phyloP scores from a whole-genome alignment of 169 alveolate genomes.

The Besnoitia besnoiti region DNA sequence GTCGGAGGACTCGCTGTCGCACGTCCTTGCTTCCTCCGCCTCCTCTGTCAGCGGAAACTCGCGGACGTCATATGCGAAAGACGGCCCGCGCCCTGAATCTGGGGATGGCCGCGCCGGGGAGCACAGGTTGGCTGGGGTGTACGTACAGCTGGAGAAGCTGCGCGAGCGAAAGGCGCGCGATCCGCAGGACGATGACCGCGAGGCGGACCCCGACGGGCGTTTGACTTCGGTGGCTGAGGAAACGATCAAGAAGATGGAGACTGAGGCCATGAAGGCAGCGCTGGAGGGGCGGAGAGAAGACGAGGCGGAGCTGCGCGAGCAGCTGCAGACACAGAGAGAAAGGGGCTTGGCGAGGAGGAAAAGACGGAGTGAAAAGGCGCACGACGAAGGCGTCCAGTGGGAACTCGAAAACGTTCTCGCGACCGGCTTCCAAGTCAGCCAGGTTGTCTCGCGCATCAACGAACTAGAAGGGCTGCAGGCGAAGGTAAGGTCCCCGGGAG shows the following conservation, averaged over 20 bases:
- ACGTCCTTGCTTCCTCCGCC: background rate
- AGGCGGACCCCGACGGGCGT: background rate
- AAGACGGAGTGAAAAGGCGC: background rate
- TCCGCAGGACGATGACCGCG: background rate
- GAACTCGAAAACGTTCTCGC: background rate
- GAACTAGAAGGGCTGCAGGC: background rate
- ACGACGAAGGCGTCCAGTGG: background rate
- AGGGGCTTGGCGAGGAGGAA: background rate
- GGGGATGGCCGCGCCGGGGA: background rate
- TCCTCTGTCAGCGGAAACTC: background rate
- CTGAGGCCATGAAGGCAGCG: background rate
- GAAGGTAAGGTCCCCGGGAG: background rate
- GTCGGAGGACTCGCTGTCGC: background rate
- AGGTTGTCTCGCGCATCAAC: background rate
- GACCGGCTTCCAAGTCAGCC: background rate
- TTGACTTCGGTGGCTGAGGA: background rate
- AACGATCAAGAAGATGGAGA: background rate
- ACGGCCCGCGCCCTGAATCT: background rate
- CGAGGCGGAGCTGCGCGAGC: background rate
- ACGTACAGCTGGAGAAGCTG: background rate
- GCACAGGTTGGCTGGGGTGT: background rate
- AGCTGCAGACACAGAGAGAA: constrained; percentile 9
- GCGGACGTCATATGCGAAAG: background rate
- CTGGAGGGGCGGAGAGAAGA: constrained; percentile 7
- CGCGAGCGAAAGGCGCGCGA: background rate